Evolutionary conservation across 768 basidiomycete genomes (phyloP), one percentile per base, ranked within the genome.

Genomic region (Trametes cingulata): DNA sequence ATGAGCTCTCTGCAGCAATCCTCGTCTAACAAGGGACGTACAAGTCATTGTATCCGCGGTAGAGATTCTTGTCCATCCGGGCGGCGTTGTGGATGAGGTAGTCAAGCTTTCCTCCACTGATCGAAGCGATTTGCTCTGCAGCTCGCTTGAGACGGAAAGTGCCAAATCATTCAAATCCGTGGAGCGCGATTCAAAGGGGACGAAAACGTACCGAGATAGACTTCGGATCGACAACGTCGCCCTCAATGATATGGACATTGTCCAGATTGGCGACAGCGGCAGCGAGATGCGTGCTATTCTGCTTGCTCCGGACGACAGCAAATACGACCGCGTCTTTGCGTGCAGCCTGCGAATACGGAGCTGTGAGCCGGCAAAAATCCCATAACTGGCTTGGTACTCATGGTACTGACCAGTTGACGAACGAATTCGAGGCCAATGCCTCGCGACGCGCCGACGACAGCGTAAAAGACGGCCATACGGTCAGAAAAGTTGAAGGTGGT

Each of bases 241-340:
- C 73, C 54, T 74, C 61, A 35, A 80, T 14, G 10, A 76, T 50
- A 42, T 73, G 69, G 10, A 80, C 57, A 45, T 77, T 75, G 19
- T 39, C 33, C 13, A 48, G n/a, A 24, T 53, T 39, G 17, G 42
- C 6, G 9, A 33, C 33, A 7, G 69, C 46, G 10, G 29, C 10
- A 3, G 19, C 2, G 36, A 69, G 56, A 22, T 66, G 58, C 3
- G 29, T 35, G 2, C 66, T 45, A 3, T 14, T 58, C n/a, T 22
- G 33, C 36, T 53, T 57, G 58, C 65, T 63, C 29, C 70, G 67
- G 10, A 68, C 63, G 15, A 67, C 15, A 4, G 65, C 68, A 42
- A 70, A 64, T 15, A 71, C 69, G 15, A 37, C 25, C 39, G 69
- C 64, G 7, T 63, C 48, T 3, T 42, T 5, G 36, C 67, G 46